Evolutionary conservation across 345 rosid species (phyloP), one percentile per base, ranked within the genome.

Genomic region (Arabis hirsuta): DNA sequence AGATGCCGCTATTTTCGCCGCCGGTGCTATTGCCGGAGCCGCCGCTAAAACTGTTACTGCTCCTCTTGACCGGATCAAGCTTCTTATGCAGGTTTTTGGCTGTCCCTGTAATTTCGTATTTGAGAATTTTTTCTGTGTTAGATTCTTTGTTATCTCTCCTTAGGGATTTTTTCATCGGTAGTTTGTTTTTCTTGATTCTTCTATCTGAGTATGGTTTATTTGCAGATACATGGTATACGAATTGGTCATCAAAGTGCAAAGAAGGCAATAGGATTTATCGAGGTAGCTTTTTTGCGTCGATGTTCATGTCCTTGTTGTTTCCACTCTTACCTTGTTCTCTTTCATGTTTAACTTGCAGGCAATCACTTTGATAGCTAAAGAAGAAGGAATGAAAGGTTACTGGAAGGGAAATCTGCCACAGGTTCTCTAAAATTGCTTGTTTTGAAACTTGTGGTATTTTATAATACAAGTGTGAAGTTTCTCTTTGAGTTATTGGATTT

Each of bases 351-450:
- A 22, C 24, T 29, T 29, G 65, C 78, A 95, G 98, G 99, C 99
- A 27, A 82, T 88, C 14, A 60, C 83, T 53, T 43, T 87, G 82
- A 86, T 91, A 73, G 92, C 88, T 45, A 90, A 91, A 80, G 96
- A 95, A 70, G 96, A 88, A 77, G 99, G 99, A 62, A 47, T 95
- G 12, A 95, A 88, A 82, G 98, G 99, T n/a, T 95, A 90, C 56
- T 90, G 99, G 99, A 95, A 95, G 71, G 99, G 98, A 71, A 95
- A 95, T 78, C 86, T 95, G 57, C 99, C 99, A 20, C 99, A 95
- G 98, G 97, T 91, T 45, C 71, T 34, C 38, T 56, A 12, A 42
- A 14, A 22, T 67, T 73, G 47, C 44, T 68, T 52, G 3, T 20
- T 71, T 73, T 9, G n/a, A n/a, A n/a, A n/a, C n/a, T n/a, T n/a